Evolutionary conservation across 2,329 filamentous ascomycete species (phyloP), one percentile per base, ranked within the genome.

Genomic region (Juglanconis sp.): DNA sequence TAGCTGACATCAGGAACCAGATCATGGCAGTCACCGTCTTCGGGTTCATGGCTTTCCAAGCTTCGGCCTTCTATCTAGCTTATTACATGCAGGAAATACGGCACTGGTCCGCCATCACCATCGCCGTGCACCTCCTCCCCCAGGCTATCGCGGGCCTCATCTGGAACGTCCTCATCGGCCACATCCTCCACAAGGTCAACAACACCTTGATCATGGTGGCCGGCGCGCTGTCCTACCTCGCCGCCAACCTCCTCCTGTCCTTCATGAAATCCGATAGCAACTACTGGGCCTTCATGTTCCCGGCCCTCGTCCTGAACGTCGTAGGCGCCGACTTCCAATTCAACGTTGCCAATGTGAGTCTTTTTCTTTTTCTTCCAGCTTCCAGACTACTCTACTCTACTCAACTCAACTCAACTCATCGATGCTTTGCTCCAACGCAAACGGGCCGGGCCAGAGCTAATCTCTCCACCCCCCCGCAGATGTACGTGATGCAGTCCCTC

Each of bases 241-340:
- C 63, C 4, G 73, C 73, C 15, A 73, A 72, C 64, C 71, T 85
- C 0, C 75, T 90, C 5, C 76, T 86, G 40, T 81, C 83, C 0
- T 78, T 88, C 53, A 84, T 87, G 66, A 72, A 76, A 44, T 69
- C 78, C 1, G 76, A 81, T 9, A 80, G 79, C 58, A 79, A 76
- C 17, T 90, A 90, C 69, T 90, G 87, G 87, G 81, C 81, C 0
- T 85, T 87, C 62, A 78, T 82, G 5, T 90, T 90, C 68, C 85
- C 87, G 0, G 80, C 80, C 0, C 71, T 89, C 44, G 71, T 86
- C 5, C 71, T 90, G 32, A 80, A 81, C 30, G 87, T 89, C 1
- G 74, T 88, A 4, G 87, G 87, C 1, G 86, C 86, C 0, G 88
- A 90, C 68, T 81, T 90, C 38, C 83, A 89, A 60, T 90, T 89